Conservation (phyloP, 2,329 filamentous ascomycete genomes). For the Diplodia mutila region DNA sequence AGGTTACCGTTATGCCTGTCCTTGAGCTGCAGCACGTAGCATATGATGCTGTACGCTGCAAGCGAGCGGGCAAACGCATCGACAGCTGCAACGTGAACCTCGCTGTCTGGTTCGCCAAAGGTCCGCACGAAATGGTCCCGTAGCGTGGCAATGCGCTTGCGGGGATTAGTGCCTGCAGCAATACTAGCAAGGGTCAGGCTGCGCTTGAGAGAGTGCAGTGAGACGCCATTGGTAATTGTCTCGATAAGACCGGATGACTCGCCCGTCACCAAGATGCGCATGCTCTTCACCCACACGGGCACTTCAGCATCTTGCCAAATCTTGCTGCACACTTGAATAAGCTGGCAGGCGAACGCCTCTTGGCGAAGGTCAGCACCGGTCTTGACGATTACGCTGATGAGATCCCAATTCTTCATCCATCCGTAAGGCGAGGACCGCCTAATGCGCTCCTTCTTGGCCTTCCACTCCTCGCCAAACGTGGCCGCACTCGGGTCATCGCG, state of each 20-base stretch:
- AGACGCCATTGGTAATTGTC: slow-evolving; percentile 86
- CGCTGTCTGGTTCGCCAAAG: slow-evolving; percentile 71
- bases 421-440: slow-evolving; percentile 82
- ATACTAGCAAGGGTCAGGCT: slow-evolving; percentile 77
- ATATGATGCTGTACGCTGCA: slow-evolving; percentile 83
- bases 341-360: slow-evolving; percentile 84
- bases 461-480: slow-evolving; percentile 86
- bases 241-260: slow-evolving; percentile 84
- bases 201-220: slow-evolving; percentile 82
- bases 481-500: slow-evolving; percentile 84
- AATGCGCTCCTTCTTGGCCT: slow-evolving; percentile 81
- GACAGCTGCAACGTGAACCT: slow-evolving; percentile 71
- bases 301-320: slow-evolving; percentile 77
- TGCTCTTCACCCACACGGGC: slow-evolving; percentile 85
- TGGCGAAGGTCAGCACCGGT: slow-evolving; percentile 81
- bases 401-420: slow-evolving; percentile 89
- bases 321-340: slow-evolving; percentile 79
- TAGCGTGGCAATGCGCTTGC: slow-evolving; percentile 76
- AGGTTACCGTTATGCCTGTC: slow-evolving; percentile 87
- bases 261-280: slow-evolving; percentile 84
- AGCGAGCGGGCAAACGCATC: slow-evolving; percentile 81
- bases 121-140: slow-evolving; percentile 81
- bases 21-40: slow-evolving; percentile 81
- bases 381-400: slow-evolving; percentile 86
- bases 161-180: slow-evolving; percentile 72